Evolutionary conservation across 2,329 filamentous ascomycete genomes (phyloP).

Genomic region (Penicillium sp.): DNA sequence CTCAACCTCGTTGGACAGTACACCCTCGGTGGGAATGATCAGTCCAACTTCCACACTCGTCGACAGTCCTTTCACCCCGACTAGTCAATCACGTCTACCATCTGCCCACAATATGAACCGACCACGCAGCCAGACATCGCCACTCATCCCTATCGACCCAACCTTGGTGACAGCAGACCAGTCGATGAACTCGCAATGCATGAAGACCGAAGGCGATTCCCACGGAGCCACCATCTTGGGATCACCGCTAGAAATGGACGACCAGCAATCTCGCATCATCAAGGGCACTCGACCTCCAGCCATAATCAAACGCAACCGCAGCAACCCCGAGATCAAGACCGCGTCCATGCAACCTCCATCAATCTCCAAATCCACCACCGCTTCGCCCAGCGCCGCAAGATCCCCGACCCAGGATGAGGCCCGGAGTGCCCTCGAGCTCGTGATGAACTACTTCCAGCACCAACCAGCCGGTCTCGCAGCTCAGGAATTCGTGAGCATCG

Average conservation of each 20-base stretch:
- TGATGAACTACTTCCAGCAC: conserved; percentile 75
- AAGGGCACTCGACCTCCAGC: conserved; percentile 26
- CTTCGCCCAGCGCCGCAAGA: conserved; percentile 48
- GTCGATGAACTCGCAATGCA: conserved; percentile 52
- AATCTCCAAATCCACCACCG: conserved; percentile 37
- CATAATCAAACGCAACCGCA: conserved; percentile 43
- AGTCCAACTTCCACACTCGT: conserved; percentile 76
- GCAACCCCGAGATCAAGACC: conserved; percentile 43
- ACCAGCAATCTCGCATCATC: conserved; percentile 39
- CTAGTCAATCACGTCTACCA: conserved; percentile 48
- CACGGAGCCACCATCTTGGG: conserved; percentile 46
- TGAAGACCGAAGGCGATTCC: conserved; percentile 45
- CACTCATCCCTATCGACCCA: conserved; percentile 56
- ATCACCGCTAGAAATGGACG: conserved; percentile 48
- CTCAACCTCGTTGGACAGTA: conserved; percentile 62
- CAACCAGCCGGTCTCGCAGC: conserved; percentile 67
- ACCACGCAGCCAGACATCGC: conserved; percentile 84
- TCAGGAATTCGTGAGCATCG: conserved; percentile 71
- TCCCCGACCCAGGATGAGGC: conserved; percentile 83
- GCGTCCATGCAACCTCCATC: conserved; percentile 38
- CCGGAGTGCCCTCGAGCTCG: conserved; percentile 70
- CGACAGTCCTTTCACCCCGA: conserved; percentile 64
- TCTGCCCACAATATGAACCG: conserved; percentile 59
- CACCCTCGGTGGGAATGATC: conserved; percentile 62
- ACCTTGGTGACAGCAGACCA: conserved; percentile 48